Percentiles rank a stretch among this genome's conserved stretches.
Evolutionary conservation across 352 stramenopile genomes (phyloP).

Genomic region (Pseudoperonospora humuli): DNA sequence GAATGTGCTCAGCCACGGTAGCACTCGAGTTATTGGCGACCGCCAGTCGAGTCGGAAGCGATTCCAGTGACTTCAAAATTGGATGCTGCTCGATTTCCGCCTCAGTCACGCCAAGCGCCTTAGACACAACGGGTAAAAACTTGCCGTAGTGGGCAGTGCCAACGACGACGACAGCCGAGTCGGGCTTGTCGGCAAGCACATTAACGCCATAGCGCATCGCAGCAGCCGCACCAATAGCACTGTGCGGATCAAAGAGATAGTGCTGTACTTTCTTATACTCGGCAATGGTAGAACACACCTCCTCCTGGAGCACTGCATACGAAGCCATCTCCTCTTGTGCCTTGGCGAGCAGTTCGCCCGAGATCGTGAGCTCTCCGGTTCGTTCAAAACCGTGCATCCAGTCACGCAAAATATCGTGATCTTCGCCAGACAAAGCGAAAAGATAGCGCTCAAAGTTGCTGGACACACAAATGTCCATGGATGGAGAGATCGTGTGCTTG

Average conservation of each 20-base stretch:
- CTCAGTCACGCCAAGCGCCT: conserved; percentile 77
- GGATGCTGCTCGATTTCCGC: conserved; percentile 62
- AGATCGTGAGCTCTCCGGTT: conserved; percentile 91
- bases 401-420: conserved; percentile 77
- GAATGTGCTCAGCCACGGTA: conserved; percentile 56
- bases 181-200: conserved; percentile 44
- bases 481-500: conserved; percentile 92
- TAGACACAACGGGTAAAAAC: conserved; percentile 90
- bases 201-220: conserved; percentile 75
- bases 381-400: conserved; percentile 96
- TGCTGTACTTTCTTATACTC: conserved; percentile 86
- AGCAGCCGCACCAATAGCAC: conserved; percentile 90
- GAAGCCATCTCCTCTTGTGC: conserved; percentile 92
- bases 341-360: conserved; percentile 82
- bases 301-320: conserved; percentile 67
- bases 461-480: conserved; percentile 99
- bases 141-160: conserved; percentile 97
- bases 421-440: conserved; percentile 93
- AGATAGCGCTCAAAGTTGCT: conserved; percentile 99
- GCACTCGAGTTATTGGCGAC: conserved; percentile 55
- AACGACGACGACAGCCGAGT: conserved; percentile 87
- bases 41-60: conserved; percentile 49
- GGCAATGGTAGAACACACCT: conserved; percentile 90
- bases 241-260: conserved; percentile 97
- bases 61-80: conserved; percentile 69